phyloP scores from a whole-genome alignment of 2,329 filamentous ascomycete species.

The Curvularia hawaiiensis region DNA sequence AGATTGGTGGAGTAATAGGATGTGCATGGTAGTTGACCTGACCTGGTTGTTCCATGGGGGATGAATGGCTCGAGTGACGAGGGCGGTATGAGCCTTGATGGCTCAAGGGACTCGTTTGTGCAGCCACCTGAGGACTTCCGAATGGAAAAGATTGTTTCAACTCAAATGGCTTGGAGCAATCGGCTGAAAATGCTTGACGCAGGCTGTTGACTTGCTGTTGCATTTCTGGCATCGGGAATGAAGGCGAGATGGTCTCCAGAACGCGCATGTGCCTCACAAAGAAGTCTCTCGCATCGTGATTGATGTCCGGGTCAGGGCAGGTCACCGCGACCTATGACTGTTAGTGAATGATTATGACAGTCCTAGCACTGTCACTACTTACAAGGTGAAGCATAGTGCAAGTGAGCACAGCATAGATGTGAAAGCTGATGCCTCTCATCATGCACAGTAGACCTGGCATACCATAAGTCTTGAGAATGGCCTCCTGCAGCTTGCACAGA shows the following conservation, averaged over 20 bases:
- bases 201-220: conserved; percentile 88
- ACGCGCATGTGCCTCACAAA: conserved; percentile 95
- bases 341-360: conserved; percentile 16
- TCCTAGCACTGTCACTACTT: conserved; percentile 50
- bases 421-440: conserved; percentile 93
- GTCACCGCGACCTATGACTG: conserved; percentile 80
- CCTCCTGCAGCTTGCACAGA: conserved; percentile 86
- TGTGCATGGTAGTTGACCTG: conserved; percentile 70
- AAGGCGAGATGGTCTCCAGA: conserved; percentile 79
- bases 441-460: conserved; percentile 84
- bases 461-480: conserved; percentile 75
- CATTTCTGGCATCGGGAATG: conserved; percentile 89
- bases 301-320: conserved; percentile 88
- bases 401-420: conserved; percentile 88
- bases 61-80: conserved; percentile 54
- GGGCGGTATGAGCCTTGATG: conserved; percentile 57
- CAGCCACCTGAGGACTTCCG: conserved; percentile 72
- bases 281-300: conserved; percentile 82
- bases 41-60: conserved; percentile 57
- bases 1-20: conserved; percentile 81
- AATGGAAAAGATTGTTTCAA: conserved; percentile 87
- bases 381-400: conserved; percentile 94
- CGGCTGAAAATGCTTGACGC: conserved; percentile 87
- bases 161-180: conserved; percentile 83
- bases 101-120: conserved; percentile 65